Base-by-base conservation (phyloP, 2,329 filamentous ascomycete species). In the Orbilia oligospora region DNA sequence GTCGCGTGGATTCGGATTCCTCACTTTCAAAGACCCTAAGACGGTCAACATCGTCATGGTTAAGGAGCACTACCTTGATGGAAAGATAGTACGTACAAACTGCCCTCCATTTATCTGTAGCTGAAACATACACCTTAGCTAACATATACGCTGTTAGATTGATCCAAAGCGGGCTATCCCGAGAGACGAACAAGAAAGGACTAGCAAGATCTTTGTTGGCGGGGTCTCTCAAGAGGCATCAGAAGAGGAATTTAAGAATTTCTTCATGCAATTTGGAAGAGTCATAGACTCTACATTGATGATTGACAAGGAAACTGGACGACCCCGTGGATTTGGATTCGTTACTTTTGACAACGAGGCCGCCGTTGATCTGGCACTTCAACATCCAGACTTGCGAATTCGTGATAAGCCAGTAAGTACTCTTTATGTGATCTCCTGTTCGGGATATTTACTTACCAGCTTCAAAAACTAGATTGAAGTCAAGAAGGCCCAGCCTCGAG, bases 301-400 rank as follows among this genome's bases (percentile, higher is more conserved):
- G 96, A 99, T 99, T 91, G 96, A 99, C 84, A 99, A 99, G 86
- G 96, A 99, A 84, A 99, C 96, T 0, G 96, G 96, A n/a, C 90
- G 96, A 48, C 96, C 96, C 1, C 89, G 96, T 83, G 96, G 96
- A 0, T 99, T 99, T 83, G 96, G 96, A 14, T 99, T 99, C 84
- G 96, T 99, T 67, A 99, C 96, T 0, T 99, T 99, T 82, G 96
- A 99, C 85, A 97, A 91, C 81, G 96, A 99, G 83, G 91, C 93
- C 16, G 96, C 96, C 18, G 96, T 99, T 53, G 96, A 99, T 81
- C 92, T 93, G 38, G 97, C 94, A 78, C 90, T 99, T 51, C 90
- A 91, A 71, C 89, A 91, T 22, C 92, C 93, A 16, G 81, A 81
- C 22, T 88, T 99, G 12, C 93, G 96, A 83, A 98, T 99, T 77